Evolutionary conservation across 2,329 filamentous ascomycete genomes (phyloP).

Genomic region (Xylaria digitata): DNA sequence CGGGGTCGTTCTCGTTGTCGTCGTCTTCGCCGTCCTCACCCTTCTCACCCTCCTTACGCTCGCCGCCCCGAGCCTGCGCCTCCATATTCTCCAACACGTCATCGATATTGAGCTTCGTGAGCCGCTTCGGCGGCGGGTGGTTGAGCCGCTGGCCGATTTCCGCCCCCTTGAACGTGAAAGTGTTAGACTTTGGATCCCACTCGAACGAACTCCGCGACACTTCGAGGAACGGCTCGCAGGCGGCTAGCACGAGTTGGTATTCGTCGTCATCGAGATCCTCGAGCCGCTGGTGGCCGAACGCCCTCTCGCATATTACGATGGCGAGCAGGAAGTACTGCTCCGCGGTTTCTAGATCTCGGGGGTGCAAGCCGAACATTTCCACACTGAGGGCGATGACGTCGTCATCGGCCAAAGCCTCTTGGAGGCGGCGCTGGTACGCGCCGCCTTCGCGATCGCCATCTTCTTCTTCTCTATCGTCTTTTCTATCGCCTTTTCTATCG

Average conservation of each 20-base stretch:
- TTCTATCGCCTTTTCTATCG: no score
- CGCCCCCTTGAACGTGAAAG: not conserved
- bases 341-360: not conserved
- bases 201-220: not conserved
- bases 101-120: no score
- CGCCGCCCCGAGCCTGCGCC: not conserved
- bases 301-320: constrained; percentile 1
- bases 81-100: no score
- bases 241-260: not conserved
- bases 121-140: not conserved
- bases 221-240: constrained; percentile 9
- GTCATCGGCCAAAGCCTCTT: not conserved
- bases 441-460: constrained; percentile 3
- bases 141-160: not conserved
- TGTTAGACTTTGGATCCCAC: not conserved
- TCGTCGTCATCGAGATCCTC: not conserved
- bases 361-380: not conserved
- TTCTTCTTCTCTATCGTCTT: not conserved
- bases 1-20: not conserved
- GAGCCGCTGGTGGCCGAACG: constrained; percentile 9
- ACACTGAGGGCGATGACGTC: not conserved
- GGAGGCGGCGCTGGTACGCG: constrained; percentile 10
- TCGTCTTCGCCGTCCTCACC: no score
- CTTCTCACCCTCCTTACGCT: no score
- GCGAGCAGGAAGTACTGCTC: constrained; percentile 3